Conservation (phyloP, 2,329 filamentous ascomycete species). For the Ophiostoma ips region DNA sequence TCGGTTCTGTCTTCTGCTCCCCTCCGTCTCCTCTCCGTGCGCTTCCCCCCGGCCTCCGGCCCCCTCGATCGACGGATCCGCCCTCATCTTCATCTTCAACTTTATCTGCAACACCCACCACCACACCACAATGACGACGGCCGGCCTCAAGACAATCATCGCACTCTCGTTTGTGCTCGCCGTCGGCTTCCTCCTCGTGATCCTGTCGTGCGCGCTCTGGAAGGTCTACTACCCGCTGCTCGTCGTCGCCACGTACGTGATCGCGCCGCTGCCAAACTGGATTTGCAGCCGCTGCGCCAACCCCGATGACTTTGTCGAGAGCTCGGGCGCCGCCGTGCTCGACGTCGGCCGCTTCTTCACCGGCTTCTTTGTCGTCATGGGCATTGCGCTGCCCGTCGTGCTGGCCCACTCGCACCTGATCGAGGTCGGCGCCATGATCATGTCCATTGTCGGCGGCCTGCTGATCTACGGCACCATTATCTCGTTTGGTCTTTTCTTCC, state of each 20-base stretch:
- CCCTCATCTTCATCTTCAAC: not conserved
- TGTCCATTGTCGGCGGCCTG: constrained; percentile 85
- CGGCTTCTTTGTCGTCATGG: constrained; percentile 93
- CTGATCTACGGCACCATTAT: constrained; percentile 98
- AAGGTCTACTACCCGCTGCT: constrained; percentile 89
- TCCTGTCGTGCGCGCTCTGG: constrained; percentile 92
- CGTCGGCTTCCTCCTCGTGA: constrained; percentile 96
- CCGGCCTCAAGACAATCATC: constrained; percentile 97
- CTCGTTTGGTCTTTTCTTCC: constrained; percentile 96
- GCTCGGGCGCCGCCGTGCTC: constrained; percentile 66
- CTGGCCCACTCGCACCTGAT: constrained; percentile 82
- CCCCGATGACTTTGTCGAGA: constrained; percentile 89
- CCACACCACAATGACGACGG: constrained; percentile 46
- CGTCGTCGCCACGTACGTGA: constrained; percentile 87
- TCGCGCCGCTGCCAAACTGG: constrained; percentile 94
- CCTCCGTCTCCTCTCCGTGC: not conserved
- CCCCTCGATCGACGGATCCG: not conserved
- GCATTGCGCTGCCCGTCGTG: constrained; percentile 77
- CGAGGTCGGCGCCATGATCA: constrained; percentile 71
- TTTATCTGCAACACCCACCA: not conserved
- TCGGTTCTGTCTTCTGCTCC: no score
- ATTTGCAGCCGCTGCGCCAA: constrained; percentile 79
- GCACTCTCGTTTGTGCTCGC: constrained; percentile 97
- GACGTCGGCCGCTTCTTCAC: constrained; percentile 92
- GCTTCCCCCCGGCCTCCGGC: not conserved